Percentiles rank a stretch among this genome's conserved stretches.
Conservation (phyloP, 306 rosid species). For the Corylus heterophylla region DNA sequence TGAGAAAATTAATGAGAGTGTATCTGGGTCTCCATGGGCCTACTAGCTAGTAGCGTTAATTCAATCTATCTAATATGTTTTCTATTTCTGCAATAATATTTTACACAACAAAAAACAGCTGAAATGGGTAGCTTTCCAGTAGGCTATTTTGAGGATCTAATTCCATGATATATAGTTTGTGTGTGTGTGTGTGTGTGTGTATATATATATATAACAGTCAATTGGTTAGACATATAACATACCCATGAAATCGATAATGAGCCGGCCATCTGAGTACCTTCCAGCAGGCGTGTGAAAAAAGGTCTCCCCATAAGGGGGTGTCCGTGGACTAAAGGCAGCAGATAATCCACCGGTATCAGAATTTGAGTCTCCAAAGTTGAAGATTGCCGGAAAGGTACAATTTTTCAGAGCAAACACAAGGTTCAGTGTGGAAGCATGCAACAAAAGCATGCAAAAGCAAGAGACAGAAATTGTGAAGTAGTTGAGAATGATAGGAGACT, state of each 20-base stretch:
- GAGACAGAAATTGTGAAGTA: not conserved
- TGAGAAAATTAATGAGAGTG: not conserved
- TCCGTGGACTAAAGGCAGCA: slow-evolving; percentile 10
- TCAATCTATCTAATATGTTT: too few species aligned
- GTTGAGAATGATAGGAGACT: not conserved
- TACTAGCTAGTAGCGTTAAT: slow-evolving; percentile 2
- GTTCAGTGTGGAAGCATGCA: not conserved
- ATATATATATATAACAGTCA: not conserved
- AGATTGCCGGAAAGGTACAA: slow-evolving; percentile 51
- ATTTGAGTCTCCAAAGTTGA: slow-evolving; percentile 57
- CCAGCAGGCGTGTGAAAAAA: slow-evolving; percentile 39
- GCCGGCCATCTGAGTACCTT: slow-evolving; percentile 48
- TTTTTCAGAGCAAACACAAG: slow-evolving; percentile 14
- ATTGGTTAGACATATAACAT: not conserved
- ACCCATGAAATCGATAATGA: slow-evolving; percentile 54
- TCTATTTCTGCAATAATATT: too few species aligned
- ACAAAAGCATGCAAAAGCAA: not conserved
- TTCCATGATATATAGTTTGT: not conserved
- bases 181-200: too few species aligned
- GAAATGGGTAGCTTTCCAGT: too few species aligned
- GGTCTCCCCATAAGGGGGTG: slow-evolving; percentile 54
- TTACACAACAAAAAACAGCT: too few species aligned
- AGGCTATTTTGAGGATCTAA: not conserved
- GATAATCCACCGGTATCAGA: slow-evolving; percentile 54
- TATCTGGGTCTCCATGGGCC: not conserved